phyloP scores from a whole-genome alignment of 1,139 yeast genomes.

The Pichia sp. region DNA sequence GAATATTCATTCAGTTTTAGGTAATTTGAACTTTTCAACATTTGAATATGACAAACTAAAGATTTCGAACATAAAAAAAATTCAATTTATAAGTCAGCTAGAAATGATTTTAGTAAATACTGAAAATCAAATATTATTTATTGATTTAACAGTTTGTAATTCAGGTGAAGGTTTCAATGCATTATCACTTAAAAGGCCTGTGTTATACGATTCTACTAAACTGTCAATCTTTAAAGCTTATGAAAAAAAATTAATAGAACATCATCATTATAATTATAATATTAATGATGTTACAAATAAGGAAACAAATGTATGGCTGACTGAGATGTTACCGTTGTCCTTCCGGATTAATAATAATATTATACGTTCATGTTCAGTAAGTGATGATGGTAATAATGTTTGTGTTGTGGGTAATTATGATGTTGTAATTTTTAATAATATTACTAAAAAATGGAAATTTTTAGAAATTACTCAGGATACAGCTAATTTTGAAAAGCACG shows the following conservation, averaged over 20 bases:
- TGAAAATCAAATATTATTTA: conserved; percentile 16
- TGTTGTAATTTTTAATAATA: conserved; percentile 28
- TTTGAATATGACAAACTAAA: conserved; percentile 30
- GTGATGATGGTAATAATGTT: conserved; percentile 32
- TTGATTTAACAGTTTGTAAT: conserved; percentile 25
- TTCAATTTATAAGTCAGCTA: conserved; percentile 21
- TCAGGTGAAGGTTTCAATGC: conserved; percentile 23
- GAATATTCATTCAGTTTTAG: conserved; percentile 33
- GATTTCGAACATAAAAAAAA: conserved; percentile 22
- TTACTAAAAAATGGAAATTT: conserved; percentile 31
- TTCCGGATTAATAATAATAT: conserved; percentile 25
- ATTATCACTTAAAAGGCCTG: conserved; percentile 27
- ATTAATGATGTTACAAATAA: conserved; percentile 21
- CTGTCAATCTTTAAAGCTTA: conserved; percentile 28
- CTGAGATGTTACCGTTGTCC: conserved; percentile 24
- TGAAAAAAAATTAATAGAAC: conserved; percentile 29
- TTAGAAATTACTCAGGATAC: conserved; percentile 26
- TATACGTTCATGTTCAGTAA: conserved; percentile 28
- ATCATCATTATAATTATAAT: conserved; percentile 20
- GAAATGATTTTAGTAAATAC: conserved; percentile 23
- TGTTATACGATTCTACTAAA: conserved; percentile 24
- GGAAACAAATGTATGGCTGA: conserved; percentile 29
- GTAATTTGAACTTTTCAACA: conserved; percentile 33
- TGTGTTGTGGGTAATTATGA: conserved; percentile 33
- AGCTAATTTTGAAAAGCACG: conserved; percentile 24